phyloP scores from a whole-genome alignment of 176 grass and related monocot genomes.

The Ampelocalamus luodianensis region DNA sequence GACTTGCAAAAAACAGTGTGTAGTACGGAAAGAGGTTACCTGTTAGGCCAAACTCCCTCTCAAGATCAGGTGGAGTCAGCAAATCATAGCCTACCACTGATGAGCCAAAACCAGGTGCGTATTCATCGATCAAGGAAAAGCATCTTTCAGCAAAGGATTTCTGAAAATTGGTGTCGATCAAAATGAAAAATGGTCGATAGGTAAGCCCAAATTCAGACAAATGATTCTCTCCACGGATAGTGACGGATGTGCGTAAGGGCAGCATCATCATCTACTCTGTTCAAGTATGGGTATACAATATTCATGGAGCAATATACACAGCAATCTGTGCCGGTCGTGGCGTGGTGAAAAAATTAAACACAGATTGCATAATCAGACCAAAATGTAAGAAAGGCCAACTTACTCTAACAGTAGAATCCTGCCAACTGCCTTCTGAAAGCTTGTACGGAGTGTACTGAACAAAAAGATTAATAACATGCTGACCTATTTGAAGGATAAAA shows the following conservation, averaged over 20 bases:
- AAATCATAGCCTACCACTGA: slow-evolving; percentile 92
- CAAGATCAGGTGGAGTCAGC: slow-evolving; percentile 94
- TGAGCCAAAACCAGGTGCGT: slow-evolving; percentile 87
- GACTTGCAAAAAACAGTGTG: neutral
- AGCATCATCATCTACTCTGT: neutral
- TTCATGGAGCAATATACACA: too few species aligned
- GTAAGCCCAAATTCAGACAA: slow-evolving; percentile 28
- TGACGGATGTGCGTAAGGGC: slow-evolving; percentile 10
- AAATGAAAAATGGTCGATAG: slow-evolving; percentile 7
- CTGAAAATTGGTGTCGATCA: slow-evolving; percentile 59
- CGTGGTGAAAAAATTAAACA: too few species aligned
- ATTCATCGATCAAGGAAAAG: slow-evolving; percentile 95
- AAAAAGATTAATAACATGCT: too few species aligned
- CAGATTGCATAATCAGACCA: too few species aligned
- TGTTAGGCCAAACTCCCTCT: slow-evolving; percentile 93
- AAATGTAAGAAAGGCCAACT: too few species aligned
- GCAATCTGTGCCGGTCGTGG: too few species aligned
- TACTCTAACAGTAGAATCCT: too few species aligned
- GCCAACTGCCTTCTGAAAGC: too few species aligned
- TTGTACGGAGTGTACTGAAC: too few species aligned
- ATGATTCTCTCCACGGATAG: neutral
- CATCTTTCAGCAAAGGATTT: slow-evolving; percentile 88
- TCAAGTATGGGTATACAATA: too few species aligned
- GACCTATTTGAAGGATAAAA: too few species aligned
- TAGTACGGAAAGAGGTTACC: slow-evolving; percentile 43